Base-by-base conservation (phyloP, 768 basidiomycete species). In the Lactifluus piperatus region DNA sequence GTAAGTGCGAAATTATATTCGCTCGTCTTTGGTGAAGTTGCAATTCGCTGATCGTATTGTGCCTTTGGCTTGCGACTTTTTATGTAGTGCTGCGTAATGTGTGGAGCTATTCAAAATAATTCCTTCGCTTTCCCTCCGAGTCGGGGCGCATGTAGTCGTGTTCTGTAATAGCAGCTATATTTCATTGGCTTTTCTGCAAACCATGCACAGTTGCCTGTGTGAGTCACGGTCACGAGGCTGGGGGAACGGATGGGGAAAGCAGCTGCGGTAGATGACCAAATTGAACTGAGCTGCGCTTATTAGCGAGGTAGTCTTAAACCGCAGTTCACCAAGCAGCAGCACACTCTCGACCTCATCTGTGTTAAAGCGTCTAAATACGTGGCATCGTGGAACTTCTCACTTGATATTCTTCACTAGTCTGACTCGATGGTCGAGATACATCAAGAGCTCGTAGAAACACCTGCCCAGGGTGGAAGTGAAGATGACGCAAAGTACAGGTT, bases 21-120 rank as follows among this genome's bases (percentile, higher is more conserved):
- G 16, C 6, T 36, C 6, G 37, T 54, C 24, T 50, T 52, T 30
- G 37, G 45, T 44, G 0, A 57, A 34, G 29, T 13, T 29, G 44
- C 45, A 50, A 59, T 29, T 41, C 26, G 56, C 16, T 54, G 27
- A 43, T 45, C 37, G 10, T 36, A 29, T 8, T 27, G 14, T 48
- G n/a, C 51, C 32, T 30, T 58, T 44, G 37, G 43, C 56, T 34
- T 36, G 51, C 27, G 58, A 11, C 61, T 50, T 41, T 64, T n/a
- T n/a, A n/a, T n/a, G 29, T 68, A 97, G 94, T 97, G 74, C 88
- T 98, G 74, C 86, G 91, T 73, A 92, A 92, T 74, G 92, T 93
- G 71, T 98, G 93, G 93, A 87, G 85, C 65, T 91, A 90, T 85
- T 81, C 86, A 81, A 94, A 95, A 81, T 98, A 85, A 81, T 68